A percentile compares a stretch with the other conserved stretches of the same genome.
Conservation (phyloP, 768 basidiomycete genomes). For the Serpula lacrymans region DNA sequence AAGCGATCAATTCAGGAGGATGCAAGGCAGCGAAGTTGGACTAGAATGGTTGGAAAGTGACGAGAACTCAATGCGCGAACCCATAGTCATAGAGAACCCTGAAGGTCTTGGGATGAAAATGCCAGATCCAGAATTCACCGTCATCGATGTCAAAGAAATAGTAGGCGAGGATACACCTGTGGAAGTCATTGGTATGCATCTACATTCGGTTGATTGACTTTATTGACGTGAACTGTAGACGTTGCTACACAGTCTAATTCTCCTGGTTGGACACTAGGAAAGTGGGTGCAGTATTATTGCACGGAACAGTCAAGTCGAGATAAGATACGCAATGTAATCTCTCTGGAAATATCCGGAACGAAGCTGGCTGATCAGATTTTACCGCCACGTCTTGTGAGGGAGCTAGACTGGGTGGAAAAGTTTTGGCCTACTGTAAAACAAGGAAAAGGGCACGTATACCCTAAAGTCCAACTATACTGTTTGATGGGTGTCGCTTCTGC, state of each 20-base stretch:
- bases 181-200: constrained; percentile 86
- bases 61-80: constrained; percentile 73
- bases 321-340: constrained; percentile 94
- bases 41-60: constrained; percentile 74
- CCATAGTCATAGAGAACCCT: constrained; percentile 73
- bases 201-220: constrained; percentile 1
- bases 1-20: constrained; percentile 59
- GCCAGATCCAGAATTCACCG: constrained; percentile 68
- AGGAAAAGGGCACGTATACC: constrained; percentile 71
- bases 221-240: constrained; percentile 42
- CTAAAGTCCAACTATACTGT: constrained; percentile 95
- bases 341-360: constrained; percentile 88
- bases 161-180: constrained; percentile 78
- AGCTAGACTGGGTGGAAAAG: constrained; percentile 96
- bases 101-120: constrained; percentile 90
- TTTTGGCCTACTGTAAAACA: constrained; percentile 85
- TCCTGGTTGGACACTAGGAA: constrained; percentile 84
- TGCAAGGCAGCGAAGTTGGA: constrained; percentile 65
- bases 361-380: constrained; percentile 72
- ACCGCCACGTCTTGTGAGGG: constrained; percentile 80
- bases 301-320: constrained; percentile 66
- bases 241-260: constrained; percentile 84
- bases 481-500: constrained; percentile 92
- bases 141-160: constrained; percentile 74
- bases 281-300: constrained; percentile 88